phyloP scores from a whole-genome alignment of 2,329 filamentous ascomycete genomes.

The Trichoderma afroharzianum region DNA sequence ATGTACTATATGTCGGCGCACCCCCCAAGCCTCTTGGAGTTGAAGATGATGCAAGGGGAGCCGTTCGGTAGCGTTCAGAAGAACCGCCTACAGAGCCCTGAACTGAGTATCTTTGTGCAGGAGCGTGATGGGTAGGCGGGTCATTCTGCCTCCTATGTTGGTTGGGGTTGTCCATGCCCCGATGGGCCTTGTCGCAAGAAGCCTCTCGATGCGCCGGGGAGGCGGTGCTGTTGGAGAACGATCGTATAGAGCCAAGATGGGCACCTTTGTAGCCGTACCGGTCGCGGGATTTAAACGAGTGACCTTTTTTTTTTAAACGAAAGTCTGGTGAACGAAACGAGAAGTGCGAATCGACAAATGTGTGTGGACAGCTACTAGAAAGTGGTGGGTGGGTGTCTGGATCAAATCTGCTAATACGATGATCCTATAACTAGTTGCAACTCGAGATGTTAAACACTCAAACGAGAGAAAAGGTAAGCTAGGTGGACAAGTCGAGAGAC shows the following conservation, averaged over 20 bases:
- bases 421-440: not conserved
- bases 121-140: slow-evolving; percentile 56
- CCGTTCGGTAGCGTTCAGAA: slow-evolving; percentile 46
- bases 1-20: slow-evolving; percentile 55
- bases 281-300: not conserved
- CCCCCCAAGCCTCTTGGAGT: slow-evolving; percentile 50
- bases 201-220: slow-evolving; percentile 11
- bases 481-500: not conserved
- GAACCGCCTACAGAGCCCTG: slow-evolving; percentile 41
- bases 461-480: not conserved
- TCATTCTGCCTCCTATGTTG: slow-evolving; percentile 19
- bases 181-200: slow-evolving; percentile 5
- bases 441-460: not conserved
- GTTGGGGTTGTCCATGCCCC: slow-evolving; percentile 19
- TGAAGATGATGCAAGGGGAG: slow-evolving; percentile 48
- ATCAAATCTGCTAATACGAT: not conserved
- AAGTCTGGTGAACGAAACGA: not conserved
- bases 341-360: not conserved
- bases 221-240: not conserved
- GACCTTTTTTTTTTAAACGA: not conserved
- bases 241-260: not conserved
- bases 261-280: not conserved
- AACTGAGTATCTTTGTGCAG: slow-evolving; percentile 51
- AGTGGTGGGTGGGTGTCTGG: not conserved
- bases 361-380: not conserved